phyloP scores from a whole-genome alignment of 129 eudicot species.

The Ambrosia artemisiifolia region DNA sequence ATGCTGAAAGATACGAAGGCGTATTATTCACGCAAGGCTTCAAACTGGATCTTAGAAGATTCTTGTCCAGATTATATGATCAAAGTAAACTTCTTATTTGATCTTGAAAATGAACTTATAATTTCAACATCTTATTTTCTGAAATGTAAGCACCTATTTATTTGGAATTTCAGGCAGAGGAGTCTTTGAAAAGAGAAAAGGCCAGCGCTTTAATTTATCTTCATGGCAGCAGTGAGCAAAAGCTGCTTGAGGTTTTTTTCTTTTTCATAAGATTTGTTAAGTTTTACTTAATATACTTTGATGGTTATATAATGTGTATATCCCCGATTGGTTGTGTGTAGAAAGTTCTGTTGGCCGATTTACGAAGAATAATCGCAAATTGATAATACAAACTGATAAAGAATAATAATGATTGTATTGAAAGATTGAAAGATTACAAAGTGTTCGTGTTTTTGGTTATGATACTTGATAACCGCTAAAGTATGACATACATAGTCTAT shows the following conservation, averaged over 20 bases:
- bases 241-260: slow-evolving; percentile 64
- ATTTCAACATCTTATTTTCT: neutral
- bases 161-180: slow-evolving; percentile 63
- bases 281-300: neutral
- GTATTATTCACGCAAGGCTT: slow-evolving; percentile 88
- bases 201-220: slow-evolving; percentile 76
- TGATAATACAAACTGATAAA: too few relatives aligned
- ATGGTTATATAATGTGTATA: neutral
- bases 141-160: neutral
- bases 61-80: slow-evolving; percentile 85
- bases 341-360: too few relatives aligned
- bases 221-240: slow-evolving; percentile 72
- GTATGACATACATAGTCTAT: too few relatives aligned
- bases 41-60: slow-evolving; percentile 82
- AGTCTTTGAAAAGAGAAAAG: slow-evolving; percentile 77
- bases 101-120: slow-evolving; percentile 9
- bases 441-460: too few relatives aligned
- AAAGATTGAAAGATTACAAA: too few relatives aligned
- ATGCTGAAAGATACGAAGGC: slow-evolving; percentile 76
- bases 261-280: neutral
- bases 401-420: too few relatives aligned
- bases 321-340: slow-evolving; percentile 15
- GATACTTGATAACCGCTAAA: too few relatives aligned
- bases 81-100: slow-evolving; percentile 39
- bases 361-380: too few relatives aligned